These are phyloP conservation scores for Penicillium concentricum DNA, from an alignment of 2,329 filamentous ascomycete species.

Conservation along the genomic window DNA sequence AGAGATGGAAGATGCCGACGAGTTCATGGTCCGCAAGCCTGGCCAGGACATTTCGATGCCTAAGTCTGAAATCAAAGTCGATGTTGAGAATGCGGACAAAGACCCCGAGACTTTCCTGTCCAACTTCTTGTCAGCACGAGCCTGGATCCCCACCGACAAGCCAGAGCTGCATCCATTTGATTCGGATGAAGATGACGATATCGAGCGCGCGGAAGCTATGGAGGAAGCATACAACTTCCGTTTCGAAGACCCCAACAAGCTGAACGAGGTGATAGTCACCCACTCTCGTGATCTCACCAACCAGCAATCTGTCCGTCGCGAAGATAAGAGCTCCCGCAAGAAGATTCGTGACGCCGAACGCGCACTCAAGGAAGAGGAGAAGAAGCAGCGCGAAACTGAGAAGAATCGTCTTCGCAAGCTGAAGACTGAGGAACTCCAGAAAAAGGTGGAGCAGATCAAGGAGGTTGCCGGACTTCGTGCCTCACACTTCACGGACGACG, in stretches of 20 bases:
- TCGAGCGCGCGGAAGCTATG: conserved; percentile 76
- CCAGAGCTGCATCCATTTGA: conserved; percentile 78
- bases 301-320: conserved; percentile 79
- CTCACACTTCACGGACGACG: conserved; percentile 66
- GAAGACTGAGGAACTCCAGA: conserved; percentile 86
- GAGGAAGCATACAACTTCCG: conserved; percentile 94
- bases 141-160: conserved; percentile 73
- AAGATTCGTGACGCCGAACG: conserved; percentile 76
- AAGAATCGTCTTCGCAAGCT: conserved; percentile 80
- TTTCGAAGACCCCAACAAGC: conserved; percentile 86
- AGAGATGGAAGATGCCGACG: conserved; percentile 60
- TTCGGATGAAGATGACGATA: conserved; percentile 81
- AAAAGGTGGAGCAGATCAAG: conserved; percentile 83
- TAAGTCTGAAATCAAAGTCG: conserved; percentile 56
- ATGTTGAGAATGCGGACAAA: conserved; percentile 75
- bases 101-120: conserved; percentile 91
- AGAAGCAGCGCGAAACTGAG: conserved; percentile 72
- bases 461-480: conserved; percentile 78
- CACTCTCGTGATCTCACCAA: conserved; percentile 85
- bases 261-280: conserved; percentile 82
- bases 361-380: conserved; percentile 74
- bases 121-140: conserved; percentile 89
- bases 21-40: conserved; percentile 73
- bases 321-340: conserved; percentile 74
- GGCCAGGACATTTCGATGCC: conserved; percentile 38